These are phyloP conservation scores for Nigrospora osmanthi DNA, from an alignment of 2,329 filamentous ascomycete genomes.

Conservation along the genomic window DNA sequence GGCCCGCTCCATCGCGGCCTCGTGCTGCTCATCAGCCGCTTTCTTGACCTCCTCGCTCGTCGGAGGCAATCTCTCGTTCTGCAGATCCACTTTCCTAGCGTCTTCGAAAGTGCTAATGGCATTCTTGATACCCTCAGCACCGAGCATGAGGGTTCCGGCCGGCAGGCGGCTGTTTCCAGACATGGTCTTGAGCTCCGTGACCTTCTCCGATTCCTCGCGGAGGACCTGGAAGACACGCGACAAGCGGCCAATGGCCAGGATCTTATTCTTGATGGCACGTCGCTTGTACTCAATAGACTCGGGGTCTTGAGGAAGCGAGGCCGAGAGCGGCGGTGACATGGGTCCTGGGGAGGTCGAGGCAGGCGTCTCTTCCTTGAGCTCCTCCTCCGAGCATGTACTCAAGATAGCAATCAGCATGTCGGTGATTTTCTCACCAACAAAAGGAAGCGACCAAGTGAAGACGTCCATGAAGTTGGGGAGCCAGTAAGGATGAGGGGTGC, in stretches of 20 bases:
- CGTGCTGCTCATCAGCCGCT: conserved; percentile 61
- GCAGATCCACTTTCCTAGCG: conserved; percentile 89
- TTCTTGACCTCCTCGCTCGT: conserved; percentile 88
- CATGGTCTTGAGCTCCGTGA: conserved; percentile 96
- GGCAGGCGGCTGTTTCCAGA: conserved; percentile 78
- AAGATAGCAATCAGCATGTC: conserved; percentile 99
- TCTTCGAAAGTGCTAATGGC: conserved; percentile 97
- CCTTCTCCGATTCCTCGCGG: conserved; percentile 91
- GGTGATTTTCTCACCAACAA: conserved; percentile 98
- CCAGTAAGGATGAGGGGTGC: conserved; percentile 98
- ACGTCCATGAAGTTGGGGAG: conserved; percentile 99
- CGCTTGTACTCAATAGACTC: conserved; percentile 92
- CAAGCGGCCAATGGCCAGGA: conserved; percentile 89
- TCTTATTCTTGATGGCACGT: conserved; percentile 99
- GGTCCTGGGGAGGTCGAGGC: conserved; percentile 63
- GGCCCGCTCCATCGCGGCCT: conserved; percentile 69
- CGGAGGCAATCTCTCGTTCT: conserved; percentile 91
- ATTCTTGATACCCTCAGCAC: conserved; percentile 96
- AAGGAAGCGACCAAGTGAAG: conserved; percentile 98
- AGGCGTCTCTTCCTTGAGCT: conserved; percentile 81
- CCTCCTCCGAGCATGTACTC: conserved; percentile 98
- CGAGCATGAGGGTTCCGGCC: conserved; percentile 93
- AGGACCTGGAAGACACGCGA: conserved; percentile 98
- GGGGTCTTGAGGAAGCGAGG: conserved; percentile 49
- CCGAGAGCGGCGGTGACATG: conserved; percentile 61